Evolutionary conservation across 768 basidiomycete genomes (phyloP).

Genomic region (Rhodotorula sphaerocarpa): DNA sequence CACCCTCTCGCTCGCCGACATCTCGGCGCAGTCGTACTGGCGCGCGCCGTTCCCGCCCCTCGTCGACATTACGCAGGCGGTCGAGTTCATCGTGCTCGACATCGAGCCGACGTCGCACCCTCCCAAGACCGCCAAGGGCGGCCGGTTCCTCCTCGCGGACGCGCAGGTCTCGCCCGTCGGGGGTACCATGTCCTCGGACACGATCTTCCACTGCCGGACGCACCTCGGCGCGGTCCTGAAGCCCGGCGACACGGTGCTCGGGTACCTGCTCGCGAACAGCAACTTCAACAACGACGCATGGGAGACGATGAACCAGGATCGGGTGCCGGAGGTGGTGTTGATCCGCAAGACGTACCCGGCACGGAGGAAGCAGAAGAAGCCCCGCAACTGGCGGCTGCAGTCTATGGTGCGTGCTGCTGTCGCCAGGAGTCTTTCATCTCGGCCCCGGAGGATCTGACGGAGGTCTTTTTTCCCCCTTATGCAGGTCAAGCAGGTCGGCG

Average conservation of each 20-base stretch:
- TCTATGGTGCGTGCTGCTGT: conserved; percentile 52
- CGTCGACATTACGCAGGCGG: conserved; percentile 70
- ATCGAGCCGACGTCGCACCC: conserved; percentile 62
- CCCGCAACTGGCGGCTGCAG: conserved; percentile 76
- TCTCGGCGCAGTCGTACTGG: conserved; percentile 75
- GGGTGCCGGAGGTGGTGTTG: conserved; percentile 83
- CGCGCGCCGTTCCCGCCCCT: conserved; percentile 79
- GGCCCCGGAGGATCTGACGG: neutral
- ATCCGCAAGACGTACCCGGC: conserved; percentile 94
- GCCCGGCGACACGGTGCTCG: conserved; percentile 86
- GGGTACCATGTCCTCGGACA: conserved; percentile 56
- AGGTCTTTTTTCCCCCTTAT: neutral
- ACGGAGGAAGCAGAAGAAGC: conserved; percentile 75
- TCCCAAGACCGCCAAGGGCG: conserved; percentile 46
- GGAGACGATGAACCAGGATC: conserved; percentile 45
- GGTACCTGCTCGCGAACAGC: conserved; percentile 75
- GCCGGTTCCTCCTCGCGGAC: conserved; percentile 74
- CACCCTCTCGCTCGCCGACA: conserved; percentile 74
- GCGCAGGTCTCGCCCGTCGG: conserved; percentile 82
- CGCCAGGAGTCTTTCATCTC: neutral
- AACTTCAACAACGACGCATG: conserved; percentile 92
- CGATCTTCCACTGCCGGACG: conserved; percentile 90
- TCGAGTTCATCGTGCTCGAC: conserved; percentile 92
- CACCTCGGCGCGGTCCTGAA: conserved; percentile 89
- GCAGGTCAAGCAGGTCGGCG: conserved; percentile 51